Evolutionary conservation across 345 rosid genomes (phyloP).

Genomic region (Gossypium thurberi): DNA sequence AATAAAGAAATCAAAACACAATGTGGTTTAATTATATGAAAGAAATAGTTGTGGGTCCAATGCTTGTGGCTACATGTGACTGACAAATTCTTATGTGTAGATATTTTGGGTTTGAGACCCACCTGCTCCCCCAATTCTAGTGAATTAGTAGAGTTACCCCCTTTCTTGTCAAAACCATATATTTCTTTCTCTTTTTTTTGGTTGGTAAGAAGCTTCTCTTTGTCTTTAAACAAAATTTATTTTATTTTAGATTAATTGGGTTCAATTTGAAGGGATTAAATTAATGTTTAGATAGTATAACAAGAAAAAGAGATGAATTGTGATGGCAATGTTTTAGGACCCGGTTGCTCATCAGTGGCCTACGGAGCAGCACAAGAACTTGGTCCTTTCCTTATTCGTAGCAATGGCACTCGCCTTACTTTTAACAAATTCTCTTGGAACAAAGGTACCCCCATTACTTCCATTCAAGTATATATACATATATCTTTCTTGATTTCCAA

Average conservation of each 20-base stretch:
- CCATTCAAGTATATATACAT: not conserved
- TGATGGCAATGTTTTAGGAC: constrained; percentile 37
- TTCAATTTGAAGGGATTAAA: not conserved
- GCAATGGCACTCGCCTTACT: constrained; percentile 29
- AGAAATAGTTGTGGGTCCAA: not conserved
- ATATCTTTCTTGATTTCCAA: too few species aligned
- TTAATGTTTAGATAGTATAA: too few species aligned
- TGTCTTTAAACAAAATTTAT: not conserved
- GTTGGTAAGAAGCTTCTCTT: not conserved
- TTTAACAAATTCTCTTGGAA: constrained; percentile 61
- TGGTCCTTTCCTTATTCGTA: constrained; percentile 55
- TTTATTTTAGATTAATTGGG: not conserved
- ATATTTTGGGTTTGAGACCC: not conserved
- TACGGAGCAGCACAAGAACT: constrained; percentile 75
- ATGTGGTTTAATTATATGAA: too few species aligned
- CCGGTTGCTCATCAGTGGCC: constrained; percentile 81
- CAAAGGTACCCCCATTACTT: constrained; percentile 30
- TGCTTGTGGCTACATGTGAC: constrained; percentile 6
- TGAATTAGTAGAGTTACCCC: not conserved
- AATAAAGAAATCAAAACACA: too few species aligned
- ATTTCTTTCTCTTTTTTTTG: not conserved
- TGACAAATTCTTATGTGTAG: not conserved
- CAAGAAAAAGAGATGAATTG: too few species aligned
- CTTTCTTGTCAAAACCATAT: not conserved
- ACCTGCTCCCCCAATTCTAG: not conserved